These are phyloP conservation scores for Alternaria incomplexa DNA, from an alignment of 2,329 filamentous ascomycete species.

Conservation along the genomic window DNA sequence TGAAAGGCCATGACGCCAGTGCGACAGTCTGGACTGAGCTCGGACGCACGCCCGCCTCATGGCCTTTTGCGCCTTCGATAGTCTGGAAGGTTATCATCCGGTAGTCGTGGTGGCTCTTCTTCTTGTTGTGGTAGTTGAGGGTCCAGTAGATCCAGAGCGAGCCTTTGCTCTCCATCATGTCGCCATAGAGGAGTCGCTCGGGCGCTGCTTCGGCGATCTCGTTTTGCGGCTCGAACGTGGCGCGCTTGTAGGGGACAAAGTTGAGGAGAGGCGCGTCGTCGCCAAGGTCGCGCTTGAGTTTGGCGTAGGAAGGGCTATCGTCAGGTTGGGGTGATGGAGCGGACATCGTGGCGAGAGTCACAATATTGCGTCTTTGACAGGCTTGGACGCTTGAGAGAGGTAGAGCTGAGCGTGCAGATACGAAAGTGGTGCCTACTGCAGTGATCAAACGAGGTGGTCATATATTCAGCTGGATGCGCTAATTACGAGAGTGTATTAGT, in stretches of 20 bases:
- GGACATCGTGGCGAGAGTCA: not conserved
- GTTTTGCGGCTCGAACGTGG: not conserved
- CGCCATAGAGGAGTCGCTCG: conserved; percentile 1
- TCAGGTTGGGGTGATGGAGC: not conserved
- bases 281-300: not conserved
- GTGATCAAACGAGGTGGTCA: not conserved
- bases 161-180: conserved; percentile 6
- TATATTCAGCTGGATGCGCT: not conserved
- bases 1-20: not conserved
- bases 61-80: not conserved
- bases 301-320: not conserved
- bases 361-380: too few relatives aligned
- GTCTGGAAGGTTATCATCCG: not conserved
- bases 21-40: not conserved
- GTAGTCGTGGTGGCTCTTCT: not conserved
- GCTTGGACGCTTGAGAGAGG: not conserved
- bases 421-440: too few relatives aligned
- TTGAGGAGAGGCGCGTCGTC: not conserved
- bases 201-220: not conserved
- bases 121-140: not conserved
- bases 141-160: conserved; percentile 6
- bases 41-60: not conserved
- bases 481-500: not conserved
- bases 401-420: not conserved
- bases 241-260: not conserved